Base-by-base conservation (phyloP, 2,329 filamentous ascomycete genomes). In the Ramularia endophylla region DNA sequence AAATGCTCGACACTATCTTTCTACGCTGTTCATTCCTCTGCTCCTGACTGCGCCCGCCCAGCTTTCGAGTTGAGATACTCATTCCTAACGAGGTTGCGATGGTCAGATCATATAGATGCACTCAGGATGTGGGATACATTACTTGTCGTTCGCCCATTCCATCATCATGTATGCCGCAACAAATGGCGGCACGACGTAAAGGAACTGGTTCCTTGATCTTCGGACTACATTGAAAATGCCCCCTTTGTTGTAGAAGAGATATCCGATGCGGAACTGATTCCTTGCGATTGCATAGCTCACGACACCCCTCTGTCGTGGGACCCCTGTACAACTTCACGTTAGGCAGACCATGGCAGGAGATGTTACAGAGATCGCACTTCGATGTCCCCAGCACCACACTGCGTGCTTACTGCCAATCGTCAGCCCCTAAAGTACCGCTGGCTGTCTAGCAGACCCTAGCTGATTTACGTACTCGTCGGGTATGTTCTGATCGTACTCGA, bases 81-180 rank as follows among this genome's bases (percentile, higher is more conserved):
- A 33, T 38, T 41, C 38, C 38, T 44, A 36, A 25, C 11, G 16
- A n/a, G n/a, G n/a, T n/a, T n/a, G n/a, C n/a, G n/a, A n/a, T n/a
- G n/a, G n/a, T n/a, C n/a, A n/a, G n/a, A n/a, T n/a, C n/a, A n/a
- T n/a, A n/a, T n/a, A n/a, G n/a, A n/a, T n/a, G n/a, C n/a, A n/a
- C n/a, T n/a, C n/a, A n/a, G n/a, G n/a, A n/a, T n/a, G n/a, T n/a
- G n/a, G n/a, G 8, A n/a, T 18, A 27, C 16, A 34, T 13, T 34
- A 38, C 42, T 38, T 34, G 9, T 44, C 19, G 17, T 40, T 27
- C 17, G 42, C 31, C 42, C 42, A 38, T 27, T 38, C 11, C 42
- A 41, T 37, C 32, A 41, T 5, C 25, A 25, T 20, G 22, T 40
- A 37, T 19, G 32, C 38, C 17, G 27, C 32, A 18, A 44, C 8